A percentile compares a stretch with the other conserved stretches of the same genome.
Evolutionary conservation across 2,329 filamentous ascomycete genomes (phyloP).

Genomic region (Paecilomyces variotii): DNA sequence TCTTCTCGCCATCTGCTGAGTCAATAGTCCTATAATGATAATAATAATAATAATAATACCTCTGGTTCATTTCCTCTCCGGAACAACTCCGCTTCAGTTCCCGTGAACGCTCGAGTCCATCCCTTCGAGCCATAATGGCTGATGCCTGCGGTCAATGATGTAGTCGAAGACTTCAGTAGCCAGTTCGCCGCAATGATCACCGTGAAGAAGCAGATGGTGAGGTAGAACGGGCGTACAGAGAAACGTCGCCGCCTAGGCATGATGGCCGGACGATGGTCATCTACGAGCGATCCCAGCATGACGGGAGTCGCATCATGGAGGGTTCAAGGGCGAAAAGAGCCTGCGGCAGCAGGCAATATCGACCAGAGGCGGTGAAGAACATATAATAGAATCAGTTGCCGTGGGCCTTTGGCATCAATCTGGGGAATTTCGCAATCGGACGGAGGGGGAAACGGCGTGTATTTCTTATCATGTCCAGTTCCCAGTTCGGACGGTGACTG

Average conservation of each 20-base stretch:
- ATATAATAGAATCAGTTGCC: background rate
- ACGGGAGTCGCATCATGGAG: slow-evolving; percentile 21
- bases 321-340: background rate
- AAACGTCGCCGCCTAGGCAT: slow-evolving; percentile 23
- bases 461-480: background rate
- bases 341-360: background rate
- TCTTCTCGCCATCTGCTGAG: slow-evolving; percentile 1
- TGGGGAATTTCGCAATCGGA: background rate
- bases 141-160: background rate
- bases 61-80: background rate
- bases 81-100: background rate
- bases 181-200: slow-evolving; percentile 24
- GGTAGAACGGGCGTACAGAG: slow-evolving; percentile 40
- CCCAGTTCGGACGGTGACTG: slow-evolving; percentile 2
- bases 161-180: slow-evolving; percentile 7
- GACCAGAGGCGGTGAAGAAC: background rate
- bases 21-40: slow-evolving; percentile 7
- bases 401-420: background rate
- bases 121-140: background rate
- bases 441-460: background rate
- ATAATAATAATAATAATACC: slow-evolving; percentile 5
- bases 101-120: background rate
- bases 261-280: slow-evolving; percentile 11
- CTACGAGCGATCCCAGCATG: slow-evolving; percentile 17
- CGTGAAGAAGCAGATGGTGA: slow-evolving; percentile 33